A percentile compares a stretch with the other conserved stretches of the same genome.
Evolutionary conservation across 176 grass and related monocot genomes (phyloP).

Genomic region (Bolboschoenus planiculmis): DNA sequence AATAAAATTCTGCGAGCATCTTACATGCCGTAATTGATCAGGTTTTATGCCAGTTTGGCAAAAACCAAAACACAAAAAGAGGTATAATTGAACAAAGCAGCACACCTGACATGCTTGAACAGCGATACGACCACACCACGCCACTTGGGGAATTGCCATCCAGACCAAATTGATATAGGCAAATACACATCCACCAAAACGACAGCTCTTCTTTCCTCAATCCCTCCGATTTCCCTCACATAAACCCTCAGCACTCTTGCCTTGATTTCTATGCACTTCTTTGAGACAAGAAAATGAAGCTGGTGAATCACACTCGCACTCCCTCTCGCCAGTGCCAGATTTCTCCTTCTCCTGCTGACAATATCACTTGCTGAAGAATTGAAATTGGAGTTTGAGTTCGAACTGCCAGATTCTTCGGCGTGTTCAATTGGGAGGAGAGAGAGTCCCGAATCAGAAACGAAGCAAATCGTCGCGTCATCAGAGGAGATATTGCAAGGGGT

Average conservation of each 20-base stretch:
- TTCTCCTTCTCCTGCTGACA: background rate
- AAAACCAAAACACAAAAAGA: background rate
- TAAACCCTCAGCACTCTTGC: conserved; percentile 42
- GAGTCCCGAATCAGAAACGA: conserved; percentile 6
- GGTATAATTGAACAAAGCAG: background rate
- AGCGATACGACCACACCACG: conserved; percentile 36
- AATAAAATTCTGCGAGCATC: background rate
- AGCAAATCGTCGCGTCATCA: conserved; percentile 22
- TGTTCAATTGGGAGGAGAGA: conserved; percentile 28
- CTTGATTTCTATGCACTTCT: conserved; percentile 41
- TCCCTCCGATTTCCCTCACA: conserved; percentile 9
- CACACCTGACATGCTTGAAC: conserved; percentile 76
- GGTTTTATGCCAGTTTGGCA: background rate
- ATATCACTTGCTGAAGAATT: background rate
- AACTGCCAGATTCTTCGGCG: background rate
- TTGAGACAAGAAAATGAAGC: conserved; percentile 33
- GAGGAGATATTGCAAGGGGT: conserved; percentile 30
- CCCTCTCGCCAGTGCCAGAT: conserved; percentile 22
- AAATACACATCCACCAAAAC: conserved; percentile 74
- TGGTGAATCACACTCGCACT: conserved; percentile 45
- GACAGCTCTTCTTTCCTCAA: conserved; percentile 40
- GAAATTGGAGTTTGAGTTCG: background rate
- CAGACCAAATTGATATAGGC: conserved; percentile 50
- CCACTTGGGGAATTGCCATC: conserved; percentile 67
- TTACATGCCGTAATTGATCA: background rate